Percentiles rank a stretch among this genome's conserved stretches.
Conservation (phyloP, 371 early-diverging fungal species). For the Chytridium lagenaria region DNA sequence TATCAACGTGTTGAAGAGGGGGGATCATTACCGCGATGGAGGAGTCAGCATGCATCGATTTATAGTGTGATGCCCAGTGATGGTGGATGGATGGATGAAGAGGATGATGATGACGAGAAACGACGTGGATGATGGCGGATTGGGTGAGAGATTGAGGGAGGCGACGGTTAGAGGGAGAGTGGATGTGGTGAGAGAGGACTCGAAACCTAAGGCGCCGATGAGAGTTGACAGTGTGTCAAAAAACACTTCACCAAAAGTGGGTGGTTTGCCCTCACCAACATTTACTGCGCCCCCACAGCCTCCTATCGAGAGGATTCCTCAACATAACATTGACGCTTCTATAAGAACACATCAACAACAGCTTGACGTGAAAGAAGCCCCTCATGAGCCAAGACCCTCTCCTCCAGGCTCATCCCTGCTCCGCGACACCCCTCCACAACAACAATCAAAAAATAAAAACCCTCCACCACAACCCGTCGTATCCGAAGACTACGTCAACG, state of each 20-base stretch:
- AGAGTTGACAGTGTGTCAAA: too few relatives aligned
- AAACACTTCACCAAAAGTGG: too few relatives aligned
- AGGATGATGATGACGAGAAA: conserved; percentile 8
- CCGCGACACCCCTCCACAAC: neutral
- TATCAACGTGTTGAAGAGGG: neutral
- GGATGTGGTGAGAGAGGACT: too few relatives aligned
- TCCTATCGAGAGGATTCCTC: too few relatives aligned
- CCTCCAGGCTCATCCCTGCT: neutral
- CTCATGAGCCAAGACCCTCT: neutral
- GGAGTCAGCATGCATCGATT: neutral
- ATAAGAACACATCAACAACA: too few relatives aligned
- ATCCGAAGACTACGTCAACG: neutral
- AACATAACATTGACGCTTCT: too few relatives aligned
- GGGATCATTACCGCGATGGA: neutral
- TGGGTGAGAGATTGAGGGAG: neutral
- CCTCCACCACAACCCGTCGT: neutral
- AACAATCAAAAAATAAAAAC: neutral
- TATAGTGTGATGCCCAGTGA: conserved; percentile 7
- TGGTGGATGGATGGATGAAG: conserved; percentile 3
- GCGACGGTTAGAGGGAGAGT: too few relatives aligned
- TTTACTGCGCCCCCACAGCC: too few relatives aligned
- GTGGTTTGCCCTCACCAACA: too few relatives aligned
- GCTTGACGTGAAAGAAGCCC: too few relatives aligned
- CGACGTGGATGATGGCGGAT: neutral
- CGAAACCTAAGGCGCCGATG: too few relatives aligned